Evolutionary conservation across 2,329 filamentous ascomycete species (phyloP).

Genomic region (Xylaria sp.): DNA sequence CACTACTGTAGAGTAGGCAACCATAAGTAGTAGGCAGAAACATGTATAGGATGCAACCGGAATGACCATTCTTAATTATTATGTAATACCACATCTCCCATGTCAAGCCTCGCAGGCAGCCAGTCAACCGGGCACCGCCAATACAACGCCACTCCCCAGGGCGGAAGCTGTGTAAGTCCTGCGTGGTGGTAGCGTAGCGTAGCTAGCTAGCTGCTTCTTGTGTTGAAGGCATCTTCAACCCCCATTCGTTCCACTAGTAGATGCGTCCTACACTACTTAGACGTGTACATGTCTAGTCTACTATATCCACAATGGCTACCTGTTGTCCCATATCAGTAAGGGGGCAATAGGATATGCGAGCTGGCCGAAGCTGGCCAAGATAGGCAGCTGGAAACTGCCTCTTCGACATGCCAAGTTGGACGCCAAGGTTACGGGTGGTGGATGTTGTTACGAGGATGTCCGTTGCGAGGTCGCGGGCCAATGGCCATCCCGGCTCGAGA

Average conservation of each 20-base stretch:
- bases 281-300: too few species aligned
- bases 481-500: constrained; percentile 4
- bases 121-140: neutral
- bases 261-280: too few species aligned
- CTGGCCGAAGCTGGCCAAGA: constrained; percentile 25
- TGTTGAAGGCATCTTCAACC: neutral
- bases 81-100: constrained; percentile 11
- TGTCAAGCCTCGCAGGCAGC: neutral
- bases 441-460: constrained; percentile 25
- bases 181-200: too few species aligned
- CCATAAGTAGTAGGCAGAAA: too few species aligned
- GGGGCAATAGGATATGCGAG: constrained; percentile 18
- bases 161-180: too few species aligned
- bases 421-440: constrained; percentile 22
- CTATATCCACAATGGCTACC: constrained; percentile 9
- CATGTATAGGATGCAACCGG: too few species aligned
- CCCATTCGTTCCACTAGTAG: too few species aligned
- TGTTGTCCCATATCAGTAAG: constrained; percentile 14
- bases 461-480: constrained; percentile 12
- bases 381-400: constrained; percentile 26
- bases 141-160: neutral
- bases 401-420: constrained; percentile 17
- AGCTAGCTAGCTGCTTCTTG: too few species aligned
- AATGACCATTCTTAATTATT: neutral
- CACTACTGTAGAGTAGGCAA: too few species aligned